phyloP scores from a whole-genome alignment of 2,329 filamentous ascomycete species.

The Diaporthe amygdali region DNA sequence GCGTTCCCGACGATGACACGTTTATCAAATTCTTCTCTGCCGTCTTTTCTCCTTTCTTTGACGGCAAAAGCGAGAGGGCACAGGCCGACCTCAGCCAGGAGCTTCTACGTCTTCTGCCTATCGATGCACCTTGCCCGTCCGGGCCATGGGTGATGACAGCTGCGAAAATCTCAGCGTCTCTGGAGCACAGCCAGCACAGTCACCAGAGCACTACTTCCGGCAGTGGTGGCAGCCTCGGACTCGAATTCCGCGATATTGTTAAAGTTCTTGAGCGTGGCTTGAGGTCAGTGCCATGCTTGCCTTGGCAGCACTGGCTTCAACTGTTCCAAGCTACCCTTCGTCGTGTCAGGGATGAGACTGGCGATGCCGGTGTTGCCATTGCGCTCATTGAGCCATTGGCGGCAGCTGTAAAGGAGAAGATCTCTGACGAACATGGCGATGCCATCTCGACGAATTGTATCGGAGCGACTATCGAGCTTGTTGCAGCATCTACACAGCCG shows the following conservation, averaged over 20 bases:
- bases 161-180: conserved; percentile 46
- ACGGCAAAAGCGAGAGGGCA: conserved; percentile 48
- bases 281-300: conserved; percentile 51
- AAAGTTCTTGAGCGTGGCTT: conserved; percentile 71
- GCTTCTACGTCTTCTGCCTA: conserved; percentile 54
- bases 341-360: conserved; percentile 65
- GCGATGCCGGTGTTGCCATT: conserved; percentile 70
- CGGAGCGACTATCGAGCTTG: conserved; percentile 45
- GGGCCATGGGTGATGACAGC: conserved; percentile 59
- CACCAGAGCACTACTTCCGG: conserved; percentile 44
- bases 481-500: conserved; percentile 58
- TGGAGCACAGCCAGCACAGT: conserved; percentile 47
- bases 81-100: conserved; percentile 55
- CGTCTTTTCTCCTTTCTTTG: conserved; percentile 65
- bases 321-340: conserved; percentile 63
- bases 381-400: conserved; percentile 75
- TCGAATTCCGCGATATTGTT: conserved; percentile 73
- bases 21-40: conserved; percentile 52
- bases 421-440: conserved; percentile 26
- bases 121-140: conserved; percentile 49
- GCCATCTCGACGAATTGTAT: conserved; percentile 35
- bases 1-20: conserved; percentile 51
- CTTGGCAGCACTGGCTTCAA: conserved; percentile 51
- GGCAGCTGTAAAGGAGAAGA: conserved; percentile 52
- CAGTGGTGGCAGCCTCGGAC: conserved; percentile 57